These are phyloP conservation scores for Stemphylium vesicarium DNA, from an alignment of 2,329 filamentous ascomycete species.

Conservation along the genomic window DNA sequence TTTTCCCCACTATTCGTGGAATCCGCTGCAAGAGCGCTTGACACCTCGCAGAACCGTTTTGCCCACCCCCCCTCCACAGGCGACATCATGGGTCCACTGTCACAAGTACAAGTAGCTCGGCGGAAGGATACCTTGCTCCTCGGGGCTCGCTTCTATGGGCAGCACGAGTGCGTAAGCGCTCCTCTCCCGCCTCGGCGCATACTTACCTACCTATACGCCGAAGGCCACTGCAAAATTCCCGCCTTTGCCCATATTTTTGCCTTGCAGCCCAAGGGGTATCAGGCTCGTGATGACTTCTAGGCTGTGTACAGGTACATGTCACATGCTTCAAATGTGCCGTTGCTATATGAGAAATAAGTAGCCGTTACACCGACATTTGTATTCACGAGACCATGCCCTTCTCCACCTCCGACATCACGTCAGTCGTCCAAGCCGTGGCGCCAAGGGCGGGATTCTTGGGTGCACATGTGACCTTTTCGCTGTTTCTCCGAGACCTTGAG, in stretches of 20 bases:
- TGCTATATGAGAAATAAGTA: background rate
- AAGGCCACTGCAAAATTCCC: background rate
- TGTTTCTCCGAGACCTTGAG: background rate
- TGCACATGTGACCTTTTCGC: constrained; percentile 14
- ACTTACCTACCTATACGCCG: background rate
- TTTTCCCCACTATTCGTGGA: background rate
- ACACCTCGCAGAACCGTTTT: constrained; percentile 1
- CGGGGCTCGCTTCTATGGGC: background rate
- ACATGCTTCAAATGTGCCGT: background rate
- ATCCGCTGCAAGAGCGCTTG: background rate
- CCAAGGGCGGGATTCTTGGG: constrained; percentile 40
- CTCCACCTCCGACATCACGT: constrained; percentile 5
- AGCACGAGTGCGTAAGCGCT: background rate
- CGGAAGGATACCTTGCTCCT: background rate
- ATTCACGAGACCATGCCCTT: background rate
- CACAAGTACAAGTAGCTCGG: constrained; percentile 1
- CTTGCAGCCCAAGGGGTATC: constrained; percentile 8
- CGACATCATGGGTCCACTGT: constrained; percentile 16
- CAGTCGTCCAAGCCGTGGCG: constrained; percentile 40
- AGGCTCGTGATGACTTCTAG: background rate
- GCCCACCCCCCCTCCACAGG: constrained; percentile 10
- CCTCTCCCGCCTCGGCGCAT: background rate
- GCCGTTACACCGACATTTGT: constrained; percentile 11
- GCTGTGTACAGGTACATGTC: background rate
- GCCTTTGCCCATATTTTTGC: constrained; percentile 4